Evolutionary conservation across 2,329 filamentous ascomycete species (phyloP), one percentile per base, ranked within the genome.

Genomic region (Lachnellula subtilissima): DNA sequence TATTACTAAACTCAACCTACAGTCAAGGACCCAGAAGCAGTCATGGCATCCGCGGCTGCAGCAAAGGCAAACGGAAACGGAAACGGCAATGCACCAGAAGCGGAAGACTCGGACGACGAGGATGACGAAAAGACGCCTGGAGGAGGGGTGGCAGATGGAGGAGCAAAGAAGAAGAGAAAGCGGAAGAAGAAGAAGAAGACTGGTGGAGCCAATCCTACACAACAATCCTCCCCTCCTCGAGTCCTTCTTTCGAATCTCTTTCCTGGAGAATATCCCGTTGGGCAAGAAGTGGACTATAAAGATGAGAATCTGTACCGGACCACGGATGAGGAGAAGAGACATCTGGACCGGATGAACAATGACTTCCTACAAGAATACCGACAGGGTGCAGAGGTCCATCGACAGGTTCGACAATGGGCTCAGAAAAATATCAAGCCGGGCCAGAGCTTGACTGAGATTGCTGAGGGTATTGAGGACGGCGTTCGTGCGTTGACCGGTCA

Each of bases 361-460:
- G 87, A 92, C 61, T 92, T 90, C 75, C 74, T 95, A 52, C 78
- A 81, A 58, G 90, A 95, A 68, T 95, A 92, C 71, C 86, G 91
- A 59, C 83, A 92, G 66, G 90, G 84, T 48, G 89, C 90, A n/a
- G 90, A 95, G 74, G 83, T 90, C 15, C 91, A 96, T 72, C 85
- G 91, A 56, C 88, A 95, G 70, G 90, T 94, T 55, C 86, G 91
- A 51, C 86, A 91, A 71, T 92, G 88, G 81, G 89, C 88, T 4
- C 86, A 90, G 73, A 86, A 86, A 70, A 86, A 80, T 68, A 89
- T 94, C 69, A 88, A 88, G 76, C 91, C 91, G 0, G 91, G 91
- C 48, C 86, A 90, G 78, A 83, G 81, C 6, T 74, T 96, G 69
- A 91, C 86, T 2, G 86, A 91, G 71, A 93, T 95, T 63, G 89